Evolutionary conservation across 257 asterid genomes (phyloP).

Genomic region (Petunia secreta): DNA sequence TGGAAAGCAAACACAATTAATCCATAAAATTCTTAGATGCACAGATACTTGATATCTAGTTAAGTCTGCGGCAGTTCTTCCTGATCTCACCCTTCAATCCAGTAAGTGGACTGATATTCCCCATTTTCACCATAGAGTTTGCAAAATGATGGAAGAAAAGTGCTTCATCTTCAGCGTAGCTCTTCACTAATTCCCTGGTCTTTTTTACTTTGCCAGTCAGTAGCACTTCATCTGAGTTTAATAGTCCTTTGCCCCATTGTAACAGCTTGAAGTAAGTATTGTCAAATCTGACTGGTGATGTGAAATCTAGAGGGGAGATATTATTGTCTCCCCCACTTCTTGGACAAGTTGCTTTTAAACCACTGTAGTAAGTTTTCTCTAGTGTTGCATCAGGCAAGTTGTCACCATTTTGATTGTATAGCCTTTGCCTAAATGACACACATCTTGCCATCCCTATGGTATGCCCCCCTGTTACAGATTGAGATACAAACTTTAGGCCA

Average conservation of each 20-base stretch:
- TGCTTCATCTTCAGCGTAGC: slow-evolving; percentile 56
- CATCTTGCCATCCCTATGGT: slow-evolving; percentile 80
- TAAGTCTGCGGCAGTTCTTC: slow-evolving; percentile 48
- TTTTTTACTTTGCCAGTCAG: slow-evolving; percentile 50
- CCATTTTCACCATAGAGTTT: slow-evolving; percentile 73
- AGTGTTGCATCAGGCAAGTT: slow-evolving; percentile 58
- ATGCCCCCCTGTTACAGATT: slow-evolving; percentile 57
- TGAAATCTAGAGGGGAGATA: slow-evolving; percentile 61
- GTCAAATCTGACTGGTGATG: slow-evolving; percentile 70
- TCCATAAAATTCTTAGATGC: not conserved
- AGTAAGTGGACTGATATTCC: slow-evolving; percentile 61
- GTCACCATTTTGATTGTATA: slow-evolving; percentile 72
- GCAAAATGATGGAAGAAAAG: slow-evolving; percentile 70
- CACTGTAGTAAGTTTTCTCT: slow-evolving; percentile 54
- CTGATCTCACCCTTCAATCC: slow-evolving; percentile 64
- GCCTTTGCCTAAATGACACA: slow-evolving; percentile 61
- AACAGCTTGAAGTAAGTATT: slow-evolving; percentile 71
- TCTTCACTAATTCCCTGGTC: slow-evolving; percentile 51
- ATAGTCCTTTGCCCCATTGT: slow-evolving; percentile 66
- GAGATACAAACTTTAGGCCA: too few relatives aligned
- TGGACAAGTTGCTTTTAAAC: slow-evolving; percentile 56
- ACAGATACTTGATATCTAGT: not conserved
- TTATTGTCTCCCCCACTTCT: slow-evolving; percentile 65
- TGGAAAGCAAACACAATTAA: not conserved
- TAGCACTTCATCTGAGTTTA: slow-evolving; percentile 65